Evolutionary conservation across 176 grass and related monocot species (phyloP).

Genomic region (Aegilops umbellulata): DNA sequence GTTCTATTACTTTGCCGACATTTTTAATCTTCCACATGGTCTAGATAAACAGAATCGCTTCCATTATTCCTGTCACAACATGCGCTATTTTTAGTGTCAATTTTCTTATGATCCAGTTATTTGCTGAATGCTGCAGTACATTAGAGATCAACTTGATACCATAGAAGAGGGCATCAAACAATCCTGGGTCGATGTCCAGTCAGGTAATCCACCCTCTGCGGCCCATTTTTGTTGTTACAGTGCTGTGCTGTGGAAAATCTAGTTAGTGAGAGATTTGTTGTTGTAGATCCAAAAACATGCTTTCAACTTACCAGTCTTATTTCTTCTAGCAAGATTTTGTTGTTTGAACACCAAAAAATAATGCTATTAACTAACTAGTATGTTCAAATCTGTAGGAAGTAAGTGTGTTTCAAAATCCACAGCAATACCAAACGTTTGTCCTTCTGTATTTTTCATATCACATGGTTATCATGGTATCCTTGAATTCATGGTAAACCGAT

Average conservation of each 20-base stretch:
- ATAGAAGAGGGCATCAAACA: conserved; percentile 82
- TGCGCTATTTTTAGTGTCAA: background rate
- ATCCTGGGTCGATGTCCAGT: conserved; percentile 58
- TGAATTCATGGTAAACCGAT: background rate
- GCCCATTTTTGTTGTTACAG: background rate
- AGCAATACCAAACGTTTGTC: background rate
- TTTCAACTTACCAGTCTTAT: background rate
- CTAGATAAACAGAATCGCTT: conserved; percentile 18
- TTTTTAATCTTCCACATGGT: background rate
- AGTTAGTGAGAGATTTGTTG: background rate
- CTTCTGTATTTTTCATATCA: conserved; percentile 5
- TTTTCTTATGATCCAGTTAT: conserved; percentile 29
- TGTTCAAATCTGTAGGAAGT: background rate
- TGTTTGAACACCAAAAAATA: background rate
- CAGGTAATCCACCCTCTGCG: conserved; percentile 50
- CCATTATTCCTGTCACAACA: background rate
- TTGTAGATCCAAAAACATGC: conserved; percentile 1
- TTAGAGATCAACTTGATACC: conserved; percentile 79
- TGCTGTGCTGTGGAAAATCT: background rate
- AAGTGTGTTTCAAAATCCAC: background rate
- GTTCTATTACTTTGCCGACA: background rate
- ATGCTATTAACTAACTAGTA: background rate
- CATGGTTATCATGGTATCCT: background rate
- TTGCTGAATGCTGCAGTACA: conserved; percentile 55
- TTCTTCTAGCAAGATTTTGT: background rate